Conservation (phyloP, 2,329 filamentous ascomycete species). For the Trichoderma sp. region DNA sequence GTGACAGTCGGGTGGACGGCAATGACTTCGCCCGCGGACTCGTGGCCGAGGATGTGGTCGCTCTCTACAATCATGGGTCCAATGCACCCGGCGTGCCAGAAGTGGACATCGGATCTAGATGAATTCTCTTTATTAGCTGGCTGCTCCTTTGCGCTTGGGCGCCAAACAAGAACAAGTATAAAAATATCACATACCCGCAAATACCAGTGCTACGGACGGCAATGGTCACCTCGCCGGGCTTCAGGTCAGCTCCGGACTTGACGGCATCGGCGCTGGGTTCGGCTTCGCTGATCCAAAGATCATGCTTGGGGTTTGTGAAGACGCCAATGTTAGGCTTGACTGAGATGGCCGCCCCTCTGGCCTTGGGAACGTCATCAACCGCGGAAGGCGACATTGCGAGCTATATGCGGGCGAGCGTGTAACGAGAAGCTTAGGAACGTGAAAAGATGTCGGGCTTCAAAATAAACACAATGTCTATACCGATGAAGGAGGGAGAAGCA, state of each 20-base stretch:
- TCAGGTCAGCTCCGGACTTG: conserved; percentile 63
- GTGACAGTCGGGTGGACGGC: conserved; percentile 79
- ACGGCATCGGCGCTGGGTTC: conserved; percentile 74
- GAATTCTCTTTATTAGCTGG: neutral
- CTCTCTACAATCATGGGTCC: conserved; percentile 90
- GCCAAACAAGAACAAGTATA: neutral
- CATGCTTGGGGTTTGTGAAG: conserved; percentile 89
- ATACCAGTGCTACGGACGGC: conserved; percentile 94
- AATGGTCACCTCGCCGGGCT: conserved; percentile 80
- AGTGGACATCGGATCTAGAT: conserved; percentile 86
- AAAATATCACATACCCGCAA: conserved; percentile 64
- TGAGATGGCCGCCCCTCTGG: conserved; percentile 21
- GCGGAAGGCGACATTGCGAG: conserved; percentile 37
- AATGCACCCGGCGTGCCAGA: conserved; percentile 94
- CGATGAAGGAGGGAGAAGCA: neutral
- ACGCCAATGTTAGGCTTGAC: conserved; percentile 87
- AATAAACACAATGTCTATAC: neutral
- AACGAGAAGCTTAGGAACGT: neutral
- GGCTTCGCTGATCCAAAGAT: conserved; percentile 82
- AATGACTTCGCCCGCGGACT: conserved; percentile 81
- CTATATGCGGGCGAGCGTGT: neutral
- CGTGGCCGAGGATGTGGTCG: conserved; percentile 91
- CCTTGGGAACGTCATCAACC: conserved; percentile 31
- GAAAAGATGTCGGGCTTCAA: neutral
- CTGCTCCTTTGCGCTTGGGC: neutral